phyloP scores from a whole-genome alignment of 768 basidiomycete species.

The Pleurotus giganteus region DNA sequence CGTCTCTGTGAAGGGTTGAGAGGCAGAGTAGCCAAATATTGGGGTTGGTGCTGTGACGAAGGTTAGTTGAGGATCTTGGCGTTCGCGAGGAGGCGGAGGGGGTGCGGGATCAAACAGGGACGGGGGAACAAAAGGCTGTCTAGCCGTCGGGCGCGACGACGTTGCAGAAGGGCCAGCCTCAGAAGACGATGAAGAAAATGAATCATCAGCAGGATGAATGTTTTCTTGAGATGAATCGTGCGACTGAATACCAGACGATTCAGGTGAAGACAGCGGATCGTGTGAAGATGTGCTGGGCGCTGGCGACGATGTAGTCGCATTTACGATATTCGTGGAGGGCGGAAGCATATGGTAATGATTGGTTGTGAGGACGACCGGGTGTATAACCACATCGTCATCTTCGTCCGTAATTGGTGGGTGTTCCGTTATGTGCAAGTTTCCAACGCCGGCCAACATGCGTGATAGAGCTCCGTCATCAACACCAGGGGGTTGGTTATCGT shows the following conservation, averaged over 20 bases:
- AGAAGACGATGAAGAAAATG: not conserved
- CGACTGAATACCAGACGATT: too few species aligned
- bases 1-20: constrained; percentile 22
- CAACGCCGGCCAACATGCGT: too few species aligned
- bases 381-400: too few species aligned
- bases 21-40: constrained; percentile 2
- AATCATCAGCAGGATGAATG: not conserved
- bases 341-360: too few species aligned
- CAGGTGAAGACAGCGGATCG: constrained; percentile 1
- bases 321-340: too few species aligned
- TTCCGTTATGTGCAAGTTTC: too few species aligned
- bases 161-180: not conserved
- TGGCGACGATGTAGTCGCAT: not conserved
- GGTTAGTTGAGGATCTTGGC: not conserved
- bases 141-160: not conserved
- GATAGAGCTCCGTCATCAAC: not conserved
- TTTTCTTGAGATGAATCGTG: too few species aligned
- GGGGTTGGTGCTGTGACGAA: not conserved
- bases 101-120: not conserved
- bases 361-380: too few species aligned
- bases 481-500: not conserved
- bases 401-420: too few species aligned
- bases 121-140: not conserved
- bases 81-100: not conserved
- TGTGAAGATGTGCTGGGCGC: not conserved